These are phyloP conservation scores for Dichotomocladium elegans DNA, from an alignment of 371 early-diverging fungal genomes.

Conservation along the genomic window DNA sequence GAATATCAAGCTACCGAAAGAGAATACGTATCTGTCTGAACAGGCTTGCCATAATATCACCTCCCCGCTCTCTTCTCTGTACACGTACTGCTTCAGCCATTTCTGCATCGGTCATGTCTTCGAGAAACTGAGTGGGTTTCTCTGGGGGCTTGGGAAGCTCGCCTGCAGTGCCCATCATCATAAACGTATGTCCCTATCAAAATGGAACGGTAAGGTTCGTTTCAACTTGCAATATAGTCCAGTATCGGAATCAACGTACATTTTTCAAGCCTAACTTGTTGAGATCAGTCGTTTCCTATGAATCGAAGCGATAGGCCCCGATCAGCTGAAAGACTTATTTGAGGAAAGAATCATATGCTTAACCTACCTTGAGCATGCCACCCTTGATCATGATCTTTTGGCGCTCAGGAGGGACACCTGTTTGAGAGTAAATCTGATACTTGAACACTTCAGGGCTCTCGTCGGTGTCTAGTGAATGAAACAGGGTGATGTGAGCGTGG, in stretches of 20 bases:
- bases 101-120: slow-evolving; percentile 90
- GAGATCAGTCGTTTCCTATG: slow-evolving; percentile 75
- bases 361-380: slow-evolving; percentile 82
- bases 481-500: too few relatives aligned
- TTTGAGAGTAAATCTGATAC: slow-evolving; percentile 86
- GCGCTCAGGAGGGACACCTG: slow-evolving; percentile 90
- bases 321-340: not conserved
- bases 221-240: too few relatives aligned
- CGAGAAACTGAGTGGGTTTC: slow-evolving; percentile 73
- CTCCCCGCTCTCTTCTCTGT: not conserved
- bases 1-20: slow-evolving; percentile 65
- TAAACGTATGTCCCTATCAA: slow-evolving; percentile 57
- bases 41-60: not conserved
- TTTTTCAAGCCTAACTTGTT: slow-evolving; percentile 60
- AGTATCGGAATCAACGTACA: slow-evolving; percentile 28
- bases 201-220: too few relatives aligned
- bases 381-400: slow-evolving; percentile 96
- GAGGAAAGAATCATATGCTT: not conserved
- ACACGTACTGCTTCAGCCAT: slow-evolving; percentile 74
- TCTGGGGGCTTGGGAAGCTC: slow-evolving; percentile 78
- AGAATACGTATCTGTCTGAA: too few relatives aligned
- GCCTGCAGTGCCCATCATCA: slow-evolving; percentile 96
- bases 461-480: slow-evolving; percentile 49
- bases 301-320: not conserved
- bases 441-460: slow-evolving; percentile 85